phyloP scores from a whole-genome alignment of 2,329 filamentous ascomycete species.

The Phaeophleospora eucalypticola region DNA sequence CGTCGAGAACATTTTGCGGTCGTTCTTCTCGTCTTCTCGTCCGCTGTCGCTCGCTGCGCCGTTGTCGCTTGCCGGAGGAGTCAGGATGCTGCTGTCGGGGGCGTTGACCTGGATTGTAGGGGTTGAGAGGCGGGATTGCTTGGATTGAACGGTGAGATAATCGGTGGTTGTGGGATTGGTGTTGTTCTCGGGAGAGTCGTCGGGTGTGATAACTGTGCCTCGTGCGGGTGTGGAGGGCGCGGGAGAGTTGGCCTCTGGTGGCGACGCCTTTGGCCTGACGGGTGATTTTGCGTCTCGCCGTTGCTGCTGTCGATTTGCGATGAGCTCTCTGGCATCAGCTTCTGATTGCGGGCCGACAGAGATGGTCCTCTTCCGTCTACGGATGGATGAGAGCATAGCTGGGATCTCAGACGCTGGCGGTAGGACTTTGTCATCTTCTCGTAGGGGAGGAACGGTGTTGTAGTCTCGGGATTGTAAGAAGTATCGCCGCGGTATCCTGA shows the following conservation, averaged over 20 bases:
- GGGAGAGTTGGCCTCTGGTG: constrained; percentile 6
- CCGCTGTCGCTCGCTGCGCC: constrained; percentile 28
- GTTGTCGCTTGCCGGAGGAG: constrained; percentile 31
- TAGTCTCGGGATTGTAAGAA: constrained; percentile 88
- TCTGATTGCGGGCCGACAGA: constrained; percentile 93
- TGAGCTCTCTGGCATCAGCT: constrained; percentile 90
- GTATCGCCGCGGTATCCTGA: constrained; percentile 80
- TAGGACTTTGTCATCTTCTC: constrained; percentile 81
- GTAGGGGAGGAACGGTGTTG: constrained; percentile 69
- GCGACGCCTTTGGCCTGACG: constrained; percentile 7
- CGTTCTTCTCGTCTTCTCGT: constrained; percentile 35
- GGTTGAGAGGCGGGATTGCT: constrained; percentile 23
- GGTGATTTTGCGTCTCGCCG: constrained; percentile 45
- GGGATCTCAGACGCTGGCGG: constrained; percentile 86
- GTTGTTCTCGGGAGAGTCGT: constrained; percentile 9
- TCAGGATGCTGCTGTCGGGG: constrained; percentile 33
- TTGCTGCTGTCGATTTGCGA: constrained; percentile 79
- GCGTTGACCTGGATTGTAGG: constrained; percentile 31
- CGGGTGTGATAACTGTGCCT: constrained; percentile 11
- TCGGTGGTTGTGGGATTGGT: not conserved
- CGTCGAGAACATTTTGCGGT: constrained; percentile 71
- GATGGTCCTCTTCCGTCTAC: constrained; percentile 74
- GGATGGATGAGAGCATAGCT: constrained; percentile 73
- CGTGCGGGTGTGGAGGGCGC: constrained; percentile 3
- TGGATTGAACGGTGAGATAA: constrained; percentile 13